Percentiles rank a stretch among this genome's conserved stretches.
These are phyloP conservation scores for Chlamydomonas asymmetrica DNA, from an alignment of 139 green algal genomes.

Conservation along the genomic window DNA sequence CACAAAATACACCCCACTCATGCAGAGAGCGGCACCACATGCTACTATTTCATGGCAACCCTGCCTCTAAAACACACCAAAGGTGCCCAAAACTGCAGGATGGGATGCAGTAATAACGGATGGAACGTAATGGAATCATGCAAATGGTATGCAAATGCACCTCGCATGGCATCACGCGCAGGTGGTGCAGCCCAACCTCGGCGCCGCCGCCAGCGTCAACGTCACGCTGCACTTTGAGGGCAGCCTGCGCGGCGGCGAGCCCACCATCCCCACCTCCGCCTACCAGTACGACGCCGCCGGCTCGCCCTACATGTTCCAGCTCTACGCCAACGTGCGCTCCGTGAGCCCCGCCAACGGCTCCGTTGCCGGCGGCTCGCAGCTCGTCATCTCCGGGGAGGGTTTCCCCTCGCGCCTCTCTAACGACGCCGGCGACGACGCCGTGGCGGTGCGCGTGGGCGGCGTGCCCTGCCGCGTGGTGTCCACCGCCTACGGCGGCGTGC, in stretches of 20 bases:
- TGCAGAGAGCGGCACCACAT: background rate
- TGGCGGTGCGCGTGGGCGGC: conserved; percentile 14
- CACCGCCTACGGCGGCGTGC: conserved; percentile 25
- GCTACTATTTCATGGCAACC: background rate
- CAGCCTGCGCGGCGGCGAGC: conserved; percentile 26
- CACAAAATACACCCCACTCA: background rate
- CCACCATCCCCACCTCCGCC: background rate
- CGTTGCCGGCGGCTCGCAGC: conserved; percentile 21
- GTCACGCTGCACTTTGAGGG: conserved; percentile 34
- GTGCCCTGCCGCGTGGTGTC: conserved; percentile 30
- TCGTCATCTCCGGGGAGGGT: conserved; percentile 28
- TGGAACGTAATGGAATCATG: too few relatives aligned
- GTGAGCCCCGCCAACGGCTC: conserved; percentile 29
- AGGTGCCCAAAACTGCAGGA: too few relatives aligned
- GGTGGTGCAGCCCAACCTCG: conserved; percentile 21
- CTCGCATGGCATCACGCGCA: background rate
- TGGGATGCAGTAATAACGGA: too few relatives aligned
- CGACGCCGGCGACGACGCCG: background rate
- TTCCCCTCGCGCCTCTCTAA: conserved; percentile 29
- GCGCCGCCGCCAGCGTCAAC: conserved; percentile 22
- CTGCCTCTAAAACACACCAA: too few relatives aligned
- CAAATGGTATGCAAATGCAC: too few relatives aligned
- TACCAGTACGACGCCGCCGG: conserved; percentile 21
- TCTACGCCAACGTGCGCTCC: conserved; percentile 31
- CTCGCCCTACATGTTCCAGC: conserved; percentile 43